Evolutionary conservation across 1,284 basidiomycete genomes (phyloP), one percentile per base, ranked within the genome.

Genomic region (Moesziomyces parantarcticus): DNA sequence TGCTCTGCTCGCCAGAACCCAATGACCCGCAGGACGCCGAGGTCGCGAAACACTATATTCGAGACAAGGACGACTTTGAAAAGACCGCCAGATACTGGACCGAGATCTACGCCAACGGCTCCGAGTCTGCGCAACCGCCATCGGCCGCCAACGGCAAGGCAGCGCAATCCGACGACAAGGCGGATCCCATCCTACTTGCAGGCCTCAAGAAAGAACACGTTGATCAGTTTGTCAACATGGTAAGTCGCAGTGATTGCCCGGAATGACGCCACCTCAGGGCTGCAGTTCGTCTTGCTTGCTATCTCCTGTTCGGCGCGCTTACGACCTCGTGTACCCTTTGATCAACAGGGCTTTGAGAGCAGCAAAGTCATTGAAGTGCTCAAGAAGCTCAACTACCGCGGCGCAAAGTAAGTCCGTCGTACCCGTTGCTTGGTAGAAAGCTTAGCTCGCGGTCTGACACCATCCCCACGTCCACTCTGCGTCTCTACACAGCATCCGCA

Each of bases 21-120:
- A 92, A 92, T 76, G 97, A 99, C 83, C 97, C 96, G 0, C 96
- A 98, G 86, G 97, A 98, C 82, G 96, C 97, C 0, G 94, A 98
- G 86, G 66, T 71, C 21, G 97, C 96, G 16, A 97, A 97, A 82
- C 95, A 97, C 84, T 99, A 93, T 83, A 90, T 93, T 78, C 92
- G 93, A 3, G 93, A 92, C 84, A 91, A 90, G 79, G 85, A 86
- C 20, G 91, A 91, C 72, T 99, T 98, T 80, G 92, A 97, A 61
- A 90, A 92, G 40, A 99, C 96, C 0, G 96, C 97, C 23, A 88
- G 89, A 48, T 95, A 95, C 84, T 99, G 96, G 96, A 81, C 85
- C 61, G 57, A 77, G 52, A 73, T 67, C 50, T 83, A 83, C 41
- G 80, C 81, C 9, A 75, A 74, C 34, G 68, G 70, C 13, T 66